These are phyloP conservation scores for Saccharomyces hybrid DNA, from an alignment of 1,139 yeast species.

Conservation along the genomic window DNA sequence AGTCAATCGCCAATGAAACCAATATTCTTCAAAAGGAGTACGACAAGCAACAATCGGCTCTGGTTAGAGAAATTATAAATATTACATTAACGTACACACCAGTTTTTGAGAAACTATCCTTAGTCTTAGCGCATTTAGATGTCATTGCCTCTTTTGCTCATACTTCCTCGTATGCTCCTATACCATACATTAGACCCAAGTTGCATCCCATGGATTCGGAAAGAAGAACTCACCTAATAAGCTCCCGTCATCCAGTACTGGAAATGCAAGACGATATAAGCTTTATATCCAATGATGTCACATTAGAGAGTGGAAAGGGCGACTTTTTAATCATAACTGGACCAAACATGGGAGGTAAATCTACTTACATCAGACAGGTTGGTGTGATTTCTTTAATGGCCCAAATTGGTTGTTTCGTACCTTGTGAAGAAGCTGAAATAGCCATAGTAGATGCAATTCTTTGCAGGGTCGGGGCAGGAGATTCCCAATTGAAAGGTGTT, in stretches of 20 bases:
- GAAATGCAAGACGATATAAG: slow-evolving; percentile 85
- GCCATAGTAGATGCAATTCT: slow-evolving; percentile 84
- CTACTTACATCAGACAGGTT: slow-evolving; percentile 85
- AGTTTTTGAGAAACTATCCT: slow-evolving; percentile 60
- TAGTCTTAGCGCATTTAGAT: slow-evolving; percentile 66
- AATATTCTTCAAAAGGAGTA: slow-evolving; percentile 57
- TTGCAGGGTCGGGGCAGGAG: slow-evolving; percentile 98
- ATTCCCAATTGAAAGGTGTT: slow-evolving; percentile 91
- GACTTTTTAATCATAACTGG: slow-evolving; percentile 88
- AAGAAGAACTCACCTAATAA: slow-evolving; percentile 52
- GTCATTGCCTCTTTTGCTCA: slow-evolving; percentile 82
- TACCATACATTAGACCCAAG: slow-evolving; percentile 68
- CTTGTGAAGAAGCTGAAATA: slow-evolving; percentile 64
- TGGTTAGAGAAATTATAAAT: slow-evolving; percentile 73
- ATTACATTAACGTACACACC: slow-evolving; percentile 77
- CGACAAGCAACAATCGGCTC: slow-evolving; percentile 61
- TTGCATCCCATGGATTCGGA: slow-evolving; percentile 46
- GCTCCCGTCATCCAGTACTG: slow-evolving; percentile 88
- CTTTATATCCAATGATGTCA: slow-evolving; percentile 82
- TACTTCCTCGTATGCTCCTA: slow-evolving; percentile 75
- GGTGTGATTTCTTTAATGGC: slow-evolving; percentile 88
- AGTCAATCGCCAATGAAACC: slow-evolving; percentile 53
- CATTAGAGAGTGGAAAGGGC: slow-evolving; percentile 41
- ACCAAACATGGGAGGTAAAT: slow-evolving; percentile 98
- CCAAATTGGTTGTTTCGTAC: slow-evolving; percentile 89